These are phyloP conservation scores for Dothidotthia symphoricarpi DNA, from an alignment of 2,329 filamentous ascomycete genomes.

Conservation along the genomic window DNA sequence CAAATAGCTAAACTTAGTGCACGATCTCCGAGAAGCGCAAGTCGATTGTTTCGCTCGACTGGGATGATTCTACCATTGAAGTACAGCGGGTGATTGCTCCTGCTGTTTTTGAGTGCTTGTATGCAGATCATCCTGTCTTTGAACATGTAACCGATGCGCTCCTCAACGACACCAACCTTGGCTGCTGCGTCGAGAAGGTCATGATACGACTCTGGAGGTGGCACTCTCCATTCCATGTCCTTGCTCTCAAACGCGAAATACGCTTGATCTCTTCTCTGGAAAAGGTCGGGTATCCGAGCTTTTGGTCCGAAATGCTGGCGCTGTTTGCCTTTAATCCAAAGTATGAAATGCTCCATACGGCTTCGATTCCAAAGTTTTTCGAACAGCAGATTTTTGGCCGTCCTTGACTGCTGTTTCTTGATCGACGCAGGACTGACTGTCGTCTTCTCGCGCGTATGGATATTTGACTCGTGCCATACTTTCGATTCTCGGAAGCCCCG, in stretches of 20 bases:
- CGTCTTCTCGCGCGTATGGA: too few relatives aligned
- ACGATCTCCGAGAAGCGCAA: constrained; percentile 26
- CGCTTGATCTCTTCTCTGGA: constrained; percentile 13
- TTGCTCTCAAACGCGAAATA: constrained; percentile 8
- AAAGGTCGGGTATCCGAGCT: constrained; percentile 13
- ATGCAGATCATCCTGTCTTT: constrained; percentile 19
- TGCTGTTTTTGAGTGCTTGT: constrained; percentile 18
- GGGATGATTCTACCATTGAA: constrained; percentile 10
- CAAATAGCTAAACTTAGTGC: constrained; percentile 13
- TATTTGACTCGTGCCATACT: too few relatives aligned
- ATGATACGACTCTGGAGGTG: constrained; percentile 7
- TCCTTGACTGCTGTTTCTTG: too few relatives aligned
- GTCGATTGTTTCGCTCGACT: constrained; percentile 15
- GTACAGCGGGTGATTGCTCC: constrained; percentile 8
- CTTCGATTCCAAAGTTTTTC: too few relatives aligned
- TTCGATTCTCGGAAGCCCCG: too few relatives aligned
- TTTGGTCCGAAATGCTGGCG: constrained; percentile 14
- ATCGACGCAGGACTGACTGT: too few relatives aligned
- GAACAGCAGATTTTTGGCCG: too few relatives aligned
- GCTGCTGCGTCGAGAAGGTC: constrained; percentile 17
- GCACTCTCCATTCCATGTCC: constrained; percentile 3
- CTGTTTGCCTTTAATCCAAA: not conserved
- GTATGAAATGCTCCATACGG: not conserved
- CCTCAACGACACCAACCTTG: constrained; percentile 16
- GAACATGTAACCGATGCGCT: constrained; percentile 20